A percentile compares a stretch with the other conserved stretches of the same genome.
Evolutionary conservation across 768 basidiomycete species (phyloP).

Genomic region (Boletus speciosus): DNA sequence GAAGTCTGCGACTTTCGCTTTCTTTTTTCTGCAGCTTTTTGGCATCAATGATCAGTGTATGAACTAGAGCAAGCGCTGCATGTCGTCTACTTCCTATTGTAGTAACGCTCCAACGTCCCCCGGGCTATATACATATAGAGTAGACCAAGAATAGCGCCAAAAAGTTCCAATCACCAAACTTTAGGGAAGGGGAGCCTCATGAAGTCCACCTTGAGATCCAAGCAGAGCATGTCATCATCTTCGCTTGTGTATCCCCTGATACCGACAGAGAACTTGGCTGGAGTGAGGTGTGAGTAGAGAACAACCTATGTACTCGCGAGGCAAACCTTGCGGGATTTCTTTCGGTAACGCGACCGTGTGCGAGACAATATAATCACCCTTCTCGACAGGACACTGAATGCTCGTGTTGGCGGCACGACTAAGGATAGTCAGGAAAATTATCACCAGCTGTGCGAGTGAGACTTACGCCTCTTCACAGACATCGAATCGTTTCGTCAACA

Average conservation of each 20-base stretch:
- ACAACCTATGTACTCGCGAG: background rate
- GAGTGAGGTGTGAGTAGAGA: constrained; percentile 2
- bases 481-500: constrained; percentile 82
- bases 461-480: constrained; percentile 92
- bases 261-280: constrained; percentile 81
- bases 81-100: constrained; percentile 6
- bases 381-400: constrained; percentile 80
- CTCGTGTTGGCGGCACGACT: constrained; percentile 73
- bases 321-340: constrained; percentile 81
- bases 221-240: constrained; percentile 76
- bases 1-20: constrained; percentile 86
- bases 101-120: background rate
- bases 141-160: background rate
- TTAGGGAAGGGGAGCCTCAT: constrained; percentile 37
- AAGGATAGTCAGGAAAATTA: constrained; percentile 2
- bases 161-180: constrained; percentile 23
- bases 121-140: constrained; percentile 4
- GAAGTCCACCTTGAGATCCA: constrained; percentile 79
- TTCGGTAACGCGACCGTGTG: constrained; percentile 87
- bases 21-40: constrained; percentile 82
- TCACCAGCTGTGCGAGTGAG: background rate
- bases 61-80: too few relatives aligned
- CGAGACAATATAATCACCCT: constrained; percentile 64
- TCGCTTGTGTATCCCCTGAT: constrained; percentile 67
- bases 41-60: constrained; percentile 50